Evolutionary conservation across 345 rosid genomes (phyloP).

Genomic region (Linum trigynum): DNA sequence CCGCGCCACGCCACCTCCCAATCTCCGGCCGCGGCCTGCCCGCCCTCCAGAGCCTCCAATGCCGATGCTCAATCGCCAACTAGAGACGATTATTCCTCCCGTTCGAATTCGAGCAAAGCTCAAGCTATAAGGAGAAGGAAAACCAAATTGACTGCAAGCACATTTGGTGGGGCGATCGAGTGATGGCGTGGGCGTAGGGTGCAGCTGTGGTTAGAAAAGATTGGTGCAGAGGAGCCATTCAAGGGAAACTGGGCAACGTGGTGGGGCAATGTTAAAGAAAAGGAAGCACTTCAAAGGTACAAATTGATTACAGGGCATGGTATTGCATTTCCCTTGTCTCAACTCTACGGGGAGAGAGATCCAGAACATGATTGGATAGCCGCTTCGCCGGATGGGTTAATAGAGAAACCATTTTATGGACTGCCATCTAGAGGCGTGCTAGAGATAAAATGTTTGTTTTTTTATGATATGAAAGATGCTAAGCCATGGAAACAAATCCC

Average conservation of each 20-base stretch:
- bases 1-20: too few species aligned
- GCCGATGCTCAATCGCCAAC: too few species aligned
- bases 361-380: constrained; percentile 54
- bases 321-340: constrained; percentile 37
- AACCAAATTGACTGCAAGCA: constrained; percentile 63
- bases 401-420: constrained; percentile 30
- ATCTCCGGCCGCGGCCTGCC: too few species aligned
- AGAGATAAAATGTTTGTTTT: constrained; percentile 67
- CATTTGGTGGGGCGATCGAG: constrained; percentile 56
- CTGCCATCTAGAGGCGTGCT: constrained; percentile 43
- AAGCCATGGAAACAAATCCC: constrained; percentile 62
- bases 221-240: constrained; percentile 52
- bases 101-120: too few species aligned
- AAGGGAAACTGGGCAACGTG: constrained; percentile 36
- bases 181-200: constrained; percentile 47
- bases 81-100: too few species aligned
- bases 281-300: constrained; percentile 54
- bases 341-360: constrained; percentile 25
- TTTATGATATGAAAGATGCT: constrained; percentile 22
- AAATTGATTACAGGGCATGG: constrained; percentile 34
- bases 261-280: constrained; percentile 51
- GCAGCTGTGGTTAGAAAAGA: constrained; percentile 73
- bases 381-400: constrained; percentile 83
- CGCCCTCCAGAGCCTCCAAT: too few species aligned
- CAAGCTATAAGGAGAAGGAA: constrained; percentile 13